phyloP scores from a whole-genome alignment of 129 eudicot species.

The Tagetes patula region DNA sequence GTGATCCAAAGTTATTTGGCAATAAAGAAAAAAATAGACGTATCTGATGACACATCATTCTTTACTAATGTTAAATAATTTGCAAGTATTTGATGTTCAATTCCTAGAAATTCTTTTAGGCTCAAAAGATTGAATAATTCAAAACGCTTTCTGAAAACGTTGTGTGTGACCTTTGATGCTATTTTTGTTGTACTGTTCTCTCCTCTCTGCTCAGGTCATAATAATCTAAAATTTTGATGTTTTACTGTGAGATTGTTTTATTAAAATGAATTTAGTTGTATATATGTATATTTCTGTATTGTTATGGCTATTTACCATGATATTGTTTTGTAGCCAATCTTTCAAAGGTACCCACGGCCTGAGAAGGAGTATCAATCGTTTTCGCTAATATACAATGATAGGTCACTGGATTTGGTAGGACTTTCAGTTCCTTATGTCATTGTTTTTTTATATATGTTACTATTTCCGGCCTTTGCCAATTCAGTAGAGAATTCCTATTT shows the following conservation, averaged over 20 bases:
- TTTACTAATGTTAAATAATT: background rate
- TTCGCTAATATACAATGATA: conserved; percentile 79
- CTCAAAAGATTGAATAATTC: background rate
- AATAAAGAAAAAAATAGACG: background rate
- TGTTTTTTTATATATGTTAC: conserved; percentile 12
- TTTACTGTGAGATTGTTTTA: conserved; percentile 4
- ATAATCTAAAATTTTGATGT: conserved; percentile 8
- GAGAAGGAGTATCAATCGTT: conserved; percentile 98
- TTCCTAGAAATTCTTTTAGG: conserved; percentile 14
- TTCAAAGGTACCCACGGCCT: conserved; percentile 98
- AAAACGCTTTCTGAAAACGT: background rate
- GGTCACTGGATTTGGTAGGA: conserved; percentile 93
- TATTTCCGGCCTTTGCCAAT: conserved; percentile 20
- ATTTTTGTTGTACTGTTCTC: conserved; percentile 9
- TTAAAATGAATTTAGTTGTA: conserved; percentile 9
- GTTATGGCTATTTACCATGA: conserved; percentile 14
- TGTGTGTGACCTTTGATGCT: background rate
- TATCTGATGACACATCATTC: conserved; percentile 1
- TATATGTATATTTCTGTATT: background rate
- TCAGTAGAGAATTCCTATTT: conserved; percentile 23
- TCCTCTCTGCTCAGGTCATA: background rate
- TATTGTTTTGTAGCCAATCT: conserved; percentile 58
- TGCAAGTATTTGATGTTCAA: background rate
- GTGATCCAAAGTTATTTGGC: background rate
- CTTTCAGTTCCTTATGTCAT: conserved; percentile 9